Evolutionary conservation across 306 rosid species (phyloP), one percentile per base, ranked within the genome.

Genomic region (Ceratonia siliqua): DNA sequence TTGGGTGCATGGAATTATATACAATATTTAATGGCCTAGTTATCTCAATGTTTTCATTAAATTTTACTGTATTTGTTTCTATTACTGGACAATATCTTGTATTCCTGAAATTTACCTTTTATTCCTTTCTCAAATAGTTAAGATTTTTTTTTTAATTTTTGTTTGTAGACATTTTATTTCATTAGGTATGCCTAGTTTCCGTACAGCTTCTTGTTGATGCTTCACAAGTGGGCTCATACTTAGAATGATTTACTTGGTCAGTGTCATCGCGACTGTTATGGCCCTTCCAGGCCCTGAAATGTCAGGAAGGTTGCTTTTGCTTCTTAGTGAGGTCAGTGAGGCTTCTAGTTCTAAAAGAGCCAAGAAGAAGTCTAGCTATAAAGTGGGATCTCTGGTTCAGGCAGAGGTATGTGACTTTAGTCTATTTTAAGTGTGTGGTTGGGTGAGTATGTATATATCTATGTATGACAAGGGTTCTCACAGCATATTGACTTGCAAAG

Each of bases 301-400:
- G 27, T 58, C 79, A 2, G 96, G 95, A 42, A 88, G 93, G 81
- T 76, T 90, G 72, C 90, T 94, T 50, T 82, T 92, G 79, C 92
- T 87, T 82, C 93, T 86, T 28, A 80, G 76, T 71, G 93, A 86
- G 68, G 66, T 74, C 39, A 81, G 57, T 41, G 88, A 80, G 72
- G 85, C 89, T 62, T 77, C 92, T 68, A 80, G 88, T 78, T 87
- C 94, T 68, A 94, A 90, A 85, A 84, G 95, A 80, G 79, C 84
- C 62, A 94, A 88, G 78, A 90, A 86, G 88, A 89, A 83, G 73
- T 86, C 88, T 73, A 79, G 82, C 82, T 84, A 85, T 79, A 80
- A 83, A 62, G 88, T 92, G 82, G 99, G 99, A 71, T 87, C 92
- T 77, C 68, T 90, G 68, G 95, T 94, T 85, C 90, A 91, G 72